Evolutionary conservation across 129 eudicot species (phyloP), one percentile per base, ranked within the genome.

Genomic region (Flaveria linearis): DNA sequence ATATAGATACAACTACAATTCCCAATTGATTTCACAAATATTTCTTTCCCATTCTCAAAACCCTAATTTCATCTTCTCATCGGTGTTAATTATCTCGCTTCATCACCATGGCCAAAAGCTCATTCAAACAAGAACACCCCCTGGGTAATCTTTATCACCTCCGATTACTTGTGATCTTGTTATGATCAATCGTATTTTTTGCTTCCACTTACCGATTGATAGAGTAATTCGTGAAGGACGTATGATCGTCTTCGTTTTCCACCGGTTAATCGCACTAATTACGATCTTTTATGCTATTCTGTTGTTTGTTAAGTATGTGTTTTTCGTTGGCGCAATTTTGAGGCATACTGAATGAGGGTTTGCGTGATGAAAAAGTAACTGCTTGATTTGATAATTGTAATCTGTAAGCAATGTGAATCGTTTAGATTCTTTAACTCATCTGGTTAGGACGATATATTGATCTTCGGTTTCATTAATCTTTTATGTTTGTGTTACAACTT

Each of bases 41-140:
- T 5, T 36, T 36, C 41, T 36, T 36, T 36, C 41, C 41, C 41
- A 36, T 61, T 79, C 57, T 30, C 47, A 33, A 57, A 69, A n/a
- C 84, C 84, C 84, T 74, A 80, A 80, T 80, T 36, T 57, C 7
- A 61, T 52, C 71, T 10, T 53, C 71, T 36, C 42, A 53, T 75
- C 58, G 71, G 15, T 18, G 62, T 62, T 46, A 28, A 6, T 46
- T 46, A 45, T 74, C 71, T 61, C 73, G 23, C 53, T 62, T 56
- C 72, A 69, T 69, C 74, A 75, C 78, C 76, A 93, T 88, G 96
- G 95, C 91, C 65, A 88, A 82, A 79, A 93, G 91, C 86, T 90
- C 96, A 75, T 93, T 93, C 92, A 92, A 90, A 84, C 74, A 83
- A 76, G 96, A 90, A 79, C 98, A 92, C 49, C 96, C 98, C 17